These are phyloP conservation scores for Takashimella koratensis DNA, from an alignment of 1,284 basidiomycete species.

Conservation along the genomic window DNA sequence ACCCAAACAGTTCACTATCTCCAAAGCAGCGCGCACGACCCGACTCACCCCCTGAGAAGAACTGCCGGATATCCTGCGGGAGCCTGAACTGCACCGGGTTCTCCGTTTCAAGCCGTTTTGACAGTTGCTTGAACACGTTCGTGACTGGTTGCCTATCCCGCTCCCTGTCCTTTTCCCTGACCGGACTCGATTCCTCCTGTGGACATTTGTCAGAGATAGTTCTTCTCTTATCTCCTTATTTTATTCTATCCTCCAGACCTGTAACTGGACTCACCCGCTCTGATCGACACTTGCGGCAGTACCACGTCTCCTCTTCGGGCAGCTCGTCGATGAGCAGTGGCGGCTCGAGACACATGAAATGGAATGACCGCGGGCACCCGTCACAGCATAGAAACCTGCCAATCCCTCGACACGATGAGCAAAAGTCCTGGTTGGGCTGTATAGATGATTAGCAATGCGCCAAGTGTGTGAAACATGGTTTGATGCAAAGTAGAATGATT, in stretches of 20 bases:
- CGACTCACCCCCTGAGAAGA: slow-evolving; percentile 63
- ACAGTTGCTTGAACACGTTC: slow-evolving; percentile 31
- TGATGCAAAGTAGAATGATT: too few relatives aligned
- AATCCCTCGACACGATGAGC: slow-evolving; percentile 74
- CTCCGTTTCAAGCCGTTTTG: slow-evolving; percentile 36
- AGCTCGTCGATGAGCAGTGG: slow-evolving; percentile 84
- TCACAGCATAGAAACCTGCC: slow-evolving; percentile 90
- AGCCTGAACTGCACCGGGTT: slow-evolving; percentile 71
- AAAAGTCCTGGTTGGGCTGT: slow-evolving; percentile 88
- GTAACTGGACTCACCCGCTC: slow-evolving; percentile 31
- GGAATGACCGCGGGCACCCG: slow-evolving; percentile 92
- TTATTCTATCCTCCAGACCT: not conserved
- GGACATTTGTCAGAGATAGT: not conserved
- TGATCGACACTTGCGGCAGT: slow-evolving; percentile 57
- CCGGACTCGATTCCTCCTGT: not conserved
- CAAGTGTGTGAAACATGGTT: not conserved
- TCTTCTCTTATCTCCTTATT: not conserved
- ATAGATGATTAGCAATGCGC: not conserved
- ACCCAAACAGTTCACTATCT: too few relatives aligned
- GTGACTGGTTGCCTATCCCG: slow-evolving; percentile 30
- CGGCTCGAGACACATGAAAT: slow-evolving; percentile 93
- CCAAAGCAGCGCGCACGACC: too few relatives aligned
- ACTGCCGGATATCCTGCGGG: slow-evolving; percentile 76
- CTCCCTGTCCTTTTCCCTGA: slow-evolving; percentile 10
- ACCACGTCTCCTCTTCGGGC: slow-evolving; percentile 86